phyloP scores from a whole-genome alignment of 2,329 filamentous ascomycete genomes.

The Fusarium redolens region DNA sequence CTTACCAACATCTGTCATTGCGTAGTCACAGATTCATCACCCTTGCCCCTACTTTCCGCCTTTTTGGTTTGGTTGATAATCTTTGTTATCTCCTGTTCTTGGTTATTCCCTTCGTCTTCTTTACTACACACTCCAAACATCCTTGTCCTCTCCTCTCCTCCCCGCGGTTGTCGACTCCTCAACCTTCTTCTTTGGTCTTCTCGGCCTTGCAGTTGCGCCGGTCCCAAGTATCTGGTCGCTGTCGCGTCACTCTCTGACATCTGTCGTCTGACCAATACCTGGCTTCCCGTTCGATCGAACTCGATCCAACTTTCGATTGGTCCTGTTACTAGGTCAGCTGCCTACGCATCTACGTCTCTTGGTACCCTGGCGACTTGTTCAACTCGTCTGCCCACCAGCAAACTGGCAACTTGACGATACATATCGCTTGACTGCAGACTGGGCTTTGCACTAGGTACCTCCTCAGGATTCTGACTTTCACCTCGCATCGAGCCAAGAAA shows the following conservation, averaged over 20 bases:
- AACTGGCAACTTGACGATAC: slow-evolving; percentile 29
- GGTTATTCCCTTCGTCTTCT: slow-evolving; percentile 16
- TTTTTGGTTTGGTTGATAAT: slow-evolving; percentile 20
- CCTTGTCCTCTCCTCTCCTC: slow-evolving; percentile 7
- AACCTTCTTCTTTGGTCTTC: slow-evolving; percentile 18
- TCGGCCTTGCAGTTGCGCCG: slow-evolving; percentile 21
- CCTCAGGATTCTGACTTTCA: slow-evolving; percentile 12
- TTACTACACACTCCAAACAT: neutral
- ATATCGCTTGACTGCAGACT: slow-evolving; percentile 12
- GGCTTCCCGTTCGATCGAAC: slow-evolving; percentile 28
- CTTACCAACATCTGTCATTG: slow-evolving; percentile 33
- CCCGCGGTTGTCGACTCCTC: slow-evolving; percentile 6
- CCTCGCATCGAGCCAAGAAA: slow-evolving; percentile 8
- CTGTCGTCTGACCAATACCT: slow-evolving; percentile 37
- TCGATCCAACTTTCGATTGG: slow-evolving; percentile 37
- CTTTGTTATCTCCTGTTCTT: slow-evolving; percentile 21
- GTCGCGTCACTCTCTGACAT: slow-evolving; percentile 39
- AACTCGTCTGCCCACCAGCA: slow-evolving; percentile 37
- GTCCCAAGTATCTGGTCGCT: slow-evolving; percentile 36
- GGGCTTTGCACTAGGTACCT: slow-evolving; percentile 14
- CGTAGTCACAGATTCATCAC: slow-evolving; percentile 24
- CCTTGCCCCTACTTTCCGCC: slow-evolving; percentile 24
- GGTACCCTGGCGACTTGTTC: slow-evolving; percentile 33
- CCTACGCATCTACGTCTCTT: slow-evolving; percentile 30
- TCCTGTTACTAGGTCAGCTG: slow-evolving; percentile 36